Conservation (phyloP, 1,284 basidiomycete species). For the Cryptococcus jaspeensis region DNA sequence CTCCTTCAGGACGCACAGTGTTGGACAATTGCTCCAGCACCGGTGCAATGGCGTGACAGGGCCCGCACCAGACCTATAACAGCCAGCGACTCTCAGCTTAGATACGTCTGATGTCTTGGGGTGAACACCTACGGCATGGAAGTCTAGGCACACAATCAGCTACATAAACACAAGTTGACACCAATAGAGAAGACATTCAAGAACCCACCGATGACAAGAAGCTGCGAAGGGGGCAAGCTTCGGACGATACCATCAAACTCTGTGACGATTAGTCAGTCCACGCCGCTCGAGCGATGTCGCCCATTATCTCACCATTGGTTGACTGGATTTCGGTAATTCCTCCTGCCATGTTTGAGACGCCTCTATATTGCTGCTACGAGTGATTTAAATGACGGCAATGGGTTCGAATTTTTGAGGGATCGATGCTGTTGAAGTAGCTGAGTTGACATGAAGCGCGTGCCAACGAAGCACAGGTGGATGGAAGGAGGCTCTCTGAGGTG, state of each 20-base stretch:
- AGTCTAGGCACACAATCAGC: conserved; percentile 26
- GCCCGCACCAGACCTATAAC: conserved; percentile 42
- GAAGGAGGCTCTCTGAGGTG: no score
- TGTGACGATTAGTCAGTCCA: conserved; percentile 9
- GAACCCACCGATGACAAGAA: conserved; percentile 35
- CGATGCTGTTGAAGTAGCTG: no score
- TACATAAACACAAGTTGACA: background rate
- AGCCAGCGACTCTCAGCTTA: background rate
- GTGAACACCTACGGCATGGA: conserved; percentile 37
- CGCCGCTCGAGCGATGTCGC: background rate
- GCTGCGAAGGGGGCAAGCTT: conserved; percentile 31
- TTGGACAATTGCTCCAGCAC: conserved; percentile 40
- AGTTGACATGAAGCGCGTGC: no score
- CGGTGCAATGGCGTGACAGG: conserved; percentile 51
- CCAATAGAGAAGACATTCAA: no score
- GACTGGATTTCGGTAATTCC: conserved; percentile 31
- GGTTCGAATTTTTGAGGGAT: no score
- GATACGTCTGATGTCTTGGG: background rate
- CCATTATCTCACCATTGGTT: conserved; percentile 20
- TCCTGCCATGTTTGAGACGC: conserved; percentile 15
- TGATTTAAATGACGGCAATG: no score
- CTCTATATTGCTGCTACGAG: background rate
- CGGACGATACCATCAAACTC: conserved; percentile 44
- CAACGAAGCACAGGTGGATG: no score
- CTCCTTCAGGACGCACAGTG: conserved; percentile 22